phyloP scores from a whole-genome alignment of 1,139 yeast species.

The Candida pseudoviswanathii region DNA sequence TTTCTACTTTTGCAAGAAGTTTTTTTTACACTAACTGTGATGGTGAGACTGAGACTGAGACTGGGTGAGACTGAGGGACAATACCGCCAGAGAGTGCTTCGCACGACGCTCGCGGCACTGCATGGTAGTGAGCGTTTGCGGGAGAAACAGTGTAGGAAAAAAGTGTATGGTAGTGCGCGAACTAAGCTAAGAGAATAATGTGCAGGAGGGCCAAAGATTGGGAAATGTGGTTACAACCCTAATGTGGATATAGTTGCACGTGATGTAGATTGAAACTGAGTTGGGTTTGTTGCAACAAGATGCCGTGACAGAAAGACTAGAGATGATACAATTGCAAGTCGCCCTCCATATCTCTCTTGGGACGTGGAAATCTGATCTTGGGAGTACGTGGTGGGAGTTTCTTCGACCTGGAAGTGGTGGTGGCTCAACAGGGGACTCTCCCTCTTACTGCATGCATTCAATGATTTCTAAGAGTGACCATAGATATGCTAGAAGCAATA shows the following conservation, averaged over 20 bases:
- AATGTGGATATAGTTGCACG: neutral
- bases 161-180: neutral
- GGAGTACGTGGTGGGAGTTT: no score
- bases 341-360: no score
- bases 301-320: no score
- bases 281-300: no score
- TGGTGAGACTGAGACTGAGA: slow-evolving; percentile 3
- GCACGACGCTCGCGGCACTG: no score
- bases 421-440: no score
- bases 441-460: no score
- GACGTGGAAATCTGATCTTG: no score
- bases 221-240: slow-evolving; percentile 2
- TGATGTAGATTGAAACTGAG: neutral
- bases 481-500: no score
- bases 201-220: slow-evolving; percentile 3
- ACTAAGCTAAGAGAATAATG: neutral
- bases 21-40: slow-evolving; percentile 12
- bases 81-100: slow-evolving; percentile 2
- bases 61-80: neutral
- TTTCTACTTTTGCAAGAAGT: slow-evolving; percentile 2
- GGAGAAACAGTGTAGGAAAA: neutral
- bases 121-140: neutral
- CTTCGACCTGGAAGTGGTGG: no score
- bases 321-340: no score
- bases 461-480: no score